Percentiles rank a stretch among this genome's conserved stretches.
These are phyloP conservation scores for Teratosphaeria epicoccoides DNA, from an alignment of 2,329 filamentous ascomycete species.

Conservation along the genomic window DNA sequence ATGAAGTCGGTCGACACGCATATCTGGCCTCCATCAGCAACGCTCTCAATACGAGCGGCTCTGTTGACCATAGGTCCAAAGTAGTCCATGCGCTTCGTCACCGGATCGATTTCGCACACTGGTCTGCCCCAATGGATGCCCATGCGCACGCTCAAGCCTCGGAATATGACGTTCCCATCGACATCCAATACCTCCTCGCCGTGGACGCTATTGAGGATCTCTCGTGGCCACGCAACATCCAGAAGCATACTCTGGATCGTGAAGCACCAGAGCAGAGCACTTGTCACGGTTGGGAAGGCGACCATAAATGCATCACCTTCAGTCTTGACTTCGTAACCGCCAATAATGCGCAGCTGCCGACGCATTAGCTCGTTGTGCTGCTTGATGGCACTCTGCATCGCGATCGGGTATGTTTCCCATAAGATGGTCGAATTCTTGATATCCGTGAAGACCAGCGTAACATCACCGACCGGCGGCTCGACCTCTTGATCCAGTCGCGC, in stretches of 20 bases:
- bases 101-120: conserved; percentile 89
- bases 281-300: conserved; percentile 91
- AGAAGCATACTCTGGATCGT: conserved; percentile 81
- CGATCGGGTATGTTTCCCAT: conserved; percentile 90
- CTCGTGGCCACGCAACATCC: conserved; percentile 83
- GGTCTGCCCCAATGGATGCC: conserved; percentile 92
- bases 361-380: conserved; percentile 97
- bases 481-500: conserved; percentile 83
- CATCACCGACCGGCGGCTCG: conserved; percentile 77
- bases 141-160: conserved; percentile 91
- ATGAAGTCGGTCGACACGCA: conserved; percentile 97
- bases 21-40: conserved; percentile 93
- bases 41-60: conserved; percentile 82
- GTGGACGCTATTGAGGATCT: conserved; percentile 77
- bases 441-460: conserved; percentile 93
- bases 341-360: conserved; percentile 80
- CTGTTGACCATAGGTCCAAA: conserved; percentile 99
- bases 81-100: conserved; percentile 97
- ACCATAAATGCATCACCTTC: conserved; percentile 99
- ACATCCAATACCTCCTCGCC: conserved; percentile 75
- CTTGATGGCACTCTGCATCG: conserved; percentile 94
- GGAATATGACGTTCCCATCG: conserved; percentile 83
- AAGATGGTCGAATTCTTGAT: conserved; percentile 96
- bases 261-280: conserved; percentile 91
- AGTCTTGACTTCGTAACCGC: conserved; percentile 97